These are phyloP conservation scores for Lactarius hatsudake DNA, from an alignment of 768 basidiomycete species.

Conservation along the genomic window DNA sequence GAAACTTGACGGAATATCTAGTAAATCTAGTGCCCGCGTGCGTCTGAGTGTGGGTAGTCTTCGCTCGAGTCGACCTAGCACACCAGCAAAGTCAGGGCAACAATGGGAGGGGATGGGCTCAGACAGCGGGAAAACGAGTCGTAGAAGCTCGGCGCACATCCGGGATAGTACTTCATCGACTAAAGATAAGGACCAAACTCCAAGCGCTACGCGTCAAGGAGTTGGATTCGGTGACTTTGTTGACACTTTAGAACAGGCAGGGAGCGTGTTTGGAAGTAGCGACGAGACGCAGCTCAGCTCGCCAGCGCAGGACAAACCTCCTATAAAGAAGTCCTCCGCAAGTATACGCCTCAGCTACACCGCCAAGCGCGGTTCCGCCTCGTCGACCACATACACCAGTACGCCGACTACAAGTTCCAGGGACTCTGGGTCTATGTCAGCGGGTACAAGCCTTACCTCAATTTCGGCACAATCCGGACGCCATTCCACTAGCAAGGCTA, in stretches of 20 bases:
- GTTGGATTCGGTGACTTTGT: constrained; percentile 38
- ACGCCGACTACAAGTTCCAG: constrained; percentile 75
- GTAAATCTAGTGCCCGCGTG: constrained; percentile 64
- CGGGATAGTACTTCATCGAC: constrained; percentile 45
- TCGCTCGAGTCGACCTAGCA: constrained; percentile 60
- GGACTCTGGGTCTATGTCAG: constrained; percentile 82
- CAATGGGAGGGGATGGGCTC: constrained; percentile 75
- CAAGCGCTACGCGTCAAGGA: constrained; percentile 39
- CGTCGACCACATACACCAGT: constrained; percentile 81
- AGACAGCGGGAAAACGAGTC: constrained; percentile 37
- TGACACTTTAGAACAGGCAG: constrained; percentile 44
- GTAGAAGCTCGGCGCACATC: constrained; percentile 37
- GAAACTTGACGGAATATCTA: constrained; percentile 86
- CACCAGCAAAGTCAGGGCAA: constrained; percentile 58
- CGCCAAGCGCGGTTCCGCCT: constrained; percentile 86
- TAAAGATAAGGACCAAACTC: constrained; percentile 41
- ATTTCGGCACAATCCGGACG: constrained; percentile 69
- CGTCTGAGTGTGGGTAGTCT: constrained; percentile 62
- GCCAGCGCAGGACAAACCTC: constrained; percentile 56
- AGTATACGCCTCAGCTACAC: constrained; percentile 70
- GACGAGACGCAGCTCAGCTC: constrained; percentile 46
- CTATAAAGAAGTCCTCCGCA: constrained; percentile 58
- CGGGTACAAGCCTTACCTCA: constrained; percentile 74
- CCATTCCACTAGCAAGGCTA: constrained; percentile 60
- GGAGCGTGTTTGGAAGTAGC: constrained; percentile 48